Evolutionary conservation across 2,329 filamentous ascomycete species (phyloP).

Genomic region (Rutstroemia sp.): DNA sequence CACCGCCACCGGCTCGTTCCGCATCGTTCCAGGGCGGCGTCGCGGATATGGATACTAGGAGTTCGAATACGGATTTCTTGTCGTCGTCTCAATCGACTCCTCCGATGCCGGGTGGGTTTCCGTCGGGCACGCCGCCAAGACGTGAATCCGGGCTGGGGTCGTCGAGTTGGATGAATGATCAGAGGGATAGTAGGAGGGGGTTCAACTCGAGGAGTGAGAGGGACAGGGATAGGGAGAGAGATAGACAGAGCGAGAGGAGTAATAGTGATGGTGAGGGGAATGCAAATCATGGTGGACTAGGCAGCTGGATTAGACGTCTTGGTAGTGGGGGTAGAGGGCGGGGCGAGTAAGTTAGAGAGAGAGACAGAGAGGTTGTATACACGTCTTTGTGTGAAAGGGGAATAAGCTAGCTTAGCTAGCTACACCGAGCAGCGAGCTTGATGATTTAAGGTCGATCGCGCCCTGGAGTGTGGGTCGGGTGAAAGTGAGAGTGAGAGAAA

Average conservation of each 20-base stretch:
- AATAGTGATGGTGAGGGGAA: conserved; percentile 19
- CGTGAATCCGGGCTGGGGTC: conserved; percentile 16
- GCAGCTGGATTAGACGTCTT: conserved; percentile 22
- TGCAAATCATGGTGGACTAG: conserved; percentile 6
- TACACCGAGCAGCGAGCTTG: too few species aligned
- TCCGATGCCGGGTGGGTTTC: conserved; percentile 15
- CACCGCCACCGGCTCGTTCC: conserved; percentile 16
- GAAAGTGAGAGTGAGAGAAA: too few species aligned
- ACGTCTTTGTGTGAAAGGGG: too few species aligned
- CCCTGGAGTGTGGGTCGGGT: too few species aligned
- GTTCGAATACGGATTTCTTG: neutral
- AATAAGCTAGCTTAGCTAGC: too few species aligned
- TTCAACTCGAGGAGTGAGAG: neutral
- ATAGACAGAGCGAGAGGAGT: conserved; percentile 19
- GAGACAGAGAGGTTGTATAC: neutral
- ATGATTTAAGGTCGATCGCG: too few species aligned
- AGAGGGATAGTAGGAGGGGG: conserved; percentile 6
- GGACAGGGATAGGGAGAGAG: conserved; percentile 9
- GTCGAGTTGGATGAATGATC: neutral
- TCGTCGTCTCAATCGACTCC: neutral
- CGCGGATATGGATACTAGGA: neutral
- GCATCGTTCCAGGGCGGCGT: neutral
- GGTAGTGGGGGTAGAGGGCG: conserved; percentile 11
- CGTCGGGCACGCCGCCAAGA: conserved; percentile 5
- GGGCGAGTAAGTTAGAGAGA: neutral